These are phyloP conservation scores for Phytophthora rubi DNA, from an alignment of 352 stramenopile genomes.

Conservation along the genomic window DNA sequence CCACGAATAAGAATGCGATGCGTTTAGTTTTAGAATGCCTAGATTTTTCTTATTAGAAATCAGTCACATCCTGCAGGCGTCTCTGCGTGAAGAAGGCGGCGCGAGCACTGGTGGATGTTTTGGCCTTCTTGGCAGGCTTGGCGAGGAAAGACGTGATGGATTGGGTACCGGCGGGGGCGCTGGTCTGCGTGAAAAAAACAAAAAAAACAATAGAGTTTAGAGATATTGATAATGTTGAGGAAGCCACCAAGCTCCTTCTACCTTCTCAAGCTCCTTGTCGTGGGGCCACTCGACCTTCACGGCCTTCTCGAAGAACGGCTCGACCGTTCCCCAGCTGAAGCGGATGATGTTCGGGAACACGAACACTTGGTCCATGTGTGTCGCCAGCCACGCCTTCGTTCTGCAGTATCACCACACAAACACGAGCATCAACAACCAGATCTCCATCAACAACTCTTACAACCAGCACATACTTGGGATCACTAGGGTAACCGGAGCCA, in stretches of 20 bases:
- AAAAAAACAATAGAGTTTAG: neutral
- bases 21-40: neutral
- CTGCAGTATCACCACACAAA: constrained; percentile 24
- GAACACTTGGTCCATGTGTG: constrained; percentile 90
- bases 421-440: neutral
- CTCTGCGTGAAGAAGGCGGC: constrained; percentile 62
- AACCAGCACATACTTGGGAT: constrained; percentile 76
- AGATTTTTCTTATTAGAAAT: constrained; percentile 51
- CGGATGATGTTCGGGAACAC: constrained; percentile 92
- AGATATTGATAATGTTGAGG: neutral
- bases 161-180: constrained; percentile 66
- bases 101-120: constrained; percentile 25
- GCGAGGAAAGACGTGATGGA: constrained; percentile 83
- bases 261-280: constrained; percentile 73
- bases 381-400: constrained; percentile 88
- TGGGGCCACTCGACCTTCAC: constrained; percentile 74
- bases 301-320: constrained; percentile 58
- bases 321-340: constrained; percentile 92
- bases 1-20: neutral
- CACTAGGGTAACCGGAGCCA: constrained; percentile 92
- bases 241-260: constrained; percentile 3
- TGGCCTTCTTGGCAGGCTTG: constrained; percentile 39
- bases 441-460: neutral
- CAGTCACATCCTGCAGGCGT: constrained; percentile 67
- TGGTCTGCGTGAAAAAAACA: constrained; percentile 39